phyloP scores from a whole-genome alignment of 257 asterid species.

The Primulina eburnea region DNA sequence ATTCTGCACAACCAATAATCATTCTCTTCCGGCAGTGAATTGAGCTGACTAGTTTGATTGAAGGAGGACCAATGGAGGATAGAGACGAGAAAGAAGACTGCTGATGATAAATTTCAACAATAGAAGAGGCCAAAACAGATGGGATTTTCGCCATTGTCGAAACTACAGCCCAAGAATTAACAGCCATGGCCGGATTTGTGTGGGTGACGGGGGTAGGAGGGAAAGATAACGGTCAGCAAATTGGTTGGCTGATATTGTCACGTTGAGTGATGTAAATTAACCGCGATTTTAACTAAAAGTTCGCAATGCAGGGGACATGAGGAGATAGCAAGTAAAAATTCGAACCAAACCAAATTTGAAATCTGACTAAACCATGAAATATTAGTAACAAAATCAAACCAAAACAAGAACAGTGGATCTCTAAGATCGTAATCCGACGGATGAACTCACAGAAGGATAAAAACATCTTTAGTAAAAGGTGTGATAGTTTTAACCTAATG shows the following conservation, averaged over 20 bases:
- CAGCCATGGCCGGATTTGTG: constrained; percentile 43
- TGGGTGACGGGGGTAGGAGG: constrained; percentile 27
- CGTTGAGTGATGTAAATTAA: too few species aligned
- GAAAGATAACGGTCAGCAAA: constrained; percentile 29
- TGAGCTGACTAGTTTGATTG: constrained; percentile 18
- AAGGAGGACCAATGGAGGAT: constrained; percentile 19
- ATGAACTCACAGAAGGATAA: too few species aligned
- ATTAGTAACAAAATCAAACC: too few species aligned
- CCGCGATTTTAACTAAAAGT: too few species aligned
- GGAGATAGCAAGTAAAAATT: too few species aligned
- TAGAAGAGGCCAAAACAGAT: constrained; percentile 21
- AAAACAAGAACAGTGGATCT: too few species aligned
- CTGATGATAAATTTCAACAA: constrained; percentile 23
- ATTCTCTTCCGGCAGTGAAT: constrained; percentile 34
- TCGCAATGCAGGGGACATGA: too few species aligned
- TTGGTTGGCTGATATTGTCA: constrained; percentile 10
- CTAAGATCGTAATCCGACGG: too few species aligned
- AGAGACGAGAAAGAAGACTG: constrained; percentile 27
- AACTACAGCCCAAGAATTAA: constrained; percentile 40
- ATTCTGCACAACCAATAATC: constrained; percentile 35
- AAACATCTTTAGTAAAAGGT: too few species aligned
- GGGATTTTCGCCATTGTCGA: constrained; percentile 21
- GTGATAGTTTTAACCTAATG: too few species aligned
- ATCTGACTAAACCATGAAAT: too few species aligned
- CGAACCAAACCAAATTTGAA: too few species aligned